A percentile compares a stretch with the other conserved stretches of the same genome.
phyloP scores from a whole-genome alignment of 2,329 filamentous ascomycete species.

The Talaromyces sp. region DNA sequence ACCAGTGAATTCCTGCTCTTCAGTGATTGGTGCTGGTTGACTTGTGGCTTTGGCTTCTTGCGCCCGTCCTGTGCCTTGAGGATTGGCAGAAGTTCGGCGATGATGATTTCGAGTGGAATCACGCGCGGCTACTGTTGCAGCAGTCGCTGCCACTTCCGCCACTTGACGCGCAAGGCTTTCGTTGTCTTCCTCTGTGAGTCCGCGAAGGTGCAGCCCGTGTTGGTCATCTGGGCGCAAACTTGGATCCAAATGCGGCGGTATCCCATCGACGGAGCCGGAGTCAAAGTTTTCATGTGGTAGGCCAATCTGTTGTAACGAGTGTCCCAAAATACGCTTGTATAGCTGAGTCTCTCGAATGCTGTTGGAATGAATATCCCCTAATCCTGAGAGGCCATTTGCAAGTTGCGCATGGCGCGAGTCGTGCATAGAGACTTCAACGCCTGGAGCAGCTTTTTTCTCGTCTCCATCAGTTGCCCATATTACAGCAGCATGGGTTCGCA shows the following conservation, averaged over 20 bases:
- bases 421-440: conserved; percentile 30
- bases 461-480: conserved; percentile 89
- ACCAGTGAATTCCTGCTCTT: conserved; percentile 49
- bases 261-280: conserved; percentile 23
- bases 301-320: conserved; percentile 81
- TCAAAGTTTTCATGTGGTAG: conserved; percentile 46
- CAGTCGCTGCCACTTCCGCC: conserved; percentile 88
- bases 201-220: conserved; percentile 44
- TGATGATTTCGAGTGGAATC: conserved; percentile 58
- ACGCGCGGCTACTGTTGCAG: conserved; percentile 78
- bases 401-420: conserved; percentile 35
- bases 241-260: conserved; percentile 65
- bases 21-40: conserved; percentile 33
- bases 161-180: conserved; percentile 77
- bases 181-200: conserved; percentile 78
- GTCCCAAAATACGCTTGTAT: conserved; percentile 89
- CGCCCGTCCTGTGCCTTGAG: conserved; percentile 29
- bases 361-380: conserved; percentile 45
- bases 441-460: conserved; percentile 58
- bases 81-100: conserved; percentile 47
- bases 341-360: conserved; percentile 84
- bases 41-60: conserved; percentile 36
- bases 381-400: conserved; percentile 29
- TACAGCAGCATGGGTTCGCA: conserved; percentile 90
- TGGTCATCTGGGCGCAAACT: conserved; percentile 56